phyloP scores from a whole-genome alignment of 108 stramenopile genomes.

The Bacterosira constricta region DNA sequence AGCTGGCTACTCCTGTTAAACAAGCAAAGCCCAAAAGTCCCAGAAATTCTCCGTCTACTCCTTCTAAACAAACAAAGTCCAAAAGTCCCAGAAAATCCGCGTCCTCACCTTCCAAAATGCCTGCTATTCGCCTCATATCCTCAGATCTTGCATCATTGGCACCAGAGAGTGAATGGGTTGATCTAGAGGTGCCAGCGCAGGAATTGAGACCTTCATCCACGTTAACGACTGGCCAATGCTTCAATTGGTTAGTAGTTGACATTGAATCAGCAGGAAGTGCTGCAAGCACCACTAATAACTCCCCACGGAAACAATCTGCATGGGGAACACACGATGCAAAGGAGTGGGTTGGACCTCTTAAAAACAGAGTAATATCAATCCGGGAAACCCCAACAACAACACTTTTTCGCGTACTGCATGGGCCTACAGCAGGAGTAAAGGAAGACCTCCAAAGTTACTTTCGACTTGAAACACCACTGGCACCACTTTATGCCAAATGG shows the following conservation, averaged over 20 bases:
- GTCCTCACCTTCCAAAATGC: slow-evolving; percentile 25
- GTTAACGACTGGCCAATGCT: slow-evolving; percentile 86
- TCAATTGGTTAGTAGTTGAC: slow-evolving; percentile 79
- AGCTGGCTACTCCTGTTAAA: neutral
- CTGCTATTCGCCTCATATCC: slow-evolving; percentile 25
- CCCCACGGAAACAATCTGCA: slow-evolving; percentile 53
- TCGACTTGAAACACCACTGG: slow-evolving; percentile 66
- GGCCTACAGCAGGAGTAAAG: slow-evolving; percentile 31
- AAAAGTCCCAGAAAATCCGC: neutral
- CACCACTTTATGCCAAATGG: slow-evolving; percentile 80
- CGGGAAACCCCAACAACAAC: slow-evolving; percentile 80
- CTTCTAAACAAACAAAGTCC: neutral
- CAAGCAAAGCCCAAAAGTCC: neutral
- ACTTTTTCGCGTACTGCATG: slow-evolving; percentile 66
- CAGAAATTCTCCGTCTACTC: neutral
- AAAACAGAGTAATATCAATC: slow-evolving; percentile 64
- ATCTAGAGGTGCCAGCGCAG: slow-evolving; percentile 69
- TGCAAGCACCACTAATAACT: slow-evolving; percentile 9
- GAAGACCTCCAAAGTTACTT: slow-evolving; percentile 71
- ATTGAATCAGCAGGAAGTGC: slow-evolving; percentile 11
- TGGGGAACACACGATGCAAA: slow-evolving; percentile 87
- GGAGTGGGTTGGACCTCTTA: slow-evolving; percentile 81
- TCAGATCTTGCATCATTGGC: slow-evolving; percentile 41
- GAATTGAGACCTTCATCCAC: slow-evolving; percentile 83
- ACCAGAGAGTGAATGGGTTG: slow-evolving; percentile 58